phyloP scores from a whole-genome alignment of 2,329 filamentous ascomycete species.

The Colletotrichum australisinense region DNA sequence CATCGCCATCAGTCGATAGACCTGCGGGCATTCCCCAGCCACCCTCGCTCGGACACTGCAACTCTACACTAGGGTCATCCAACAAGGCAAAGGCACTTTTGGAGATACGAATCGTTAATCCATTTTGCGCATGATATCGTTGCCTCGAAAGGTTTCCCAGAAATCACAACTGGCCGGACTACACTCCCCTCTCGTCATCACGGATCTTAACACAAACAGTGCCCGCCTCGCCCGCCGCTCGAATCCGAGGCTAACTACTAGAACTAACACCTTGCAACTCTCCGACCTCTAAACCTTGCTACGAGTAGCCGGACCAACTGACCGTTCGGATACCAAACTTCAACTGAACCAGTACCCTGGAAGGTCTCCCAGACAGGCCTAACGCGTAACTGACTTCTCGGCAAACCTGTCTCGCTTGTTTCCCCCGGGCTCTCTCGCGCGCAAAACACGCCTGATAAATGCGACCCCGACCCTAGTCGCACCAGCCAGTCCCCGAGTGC shows the following conservation, averaged over 20 bases:
- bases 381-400: conserved; percentile 29
- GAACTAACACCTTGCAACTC: background rate
- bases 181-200: background rate
- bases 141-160: conserved; percentile 2
- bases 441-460: conserved; percentile 23
- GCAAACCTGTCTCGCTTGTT: conserved; percentile 32
- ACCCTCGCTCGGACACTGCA: conserved; percentile 22
- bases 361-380: conserved; percentile 20
- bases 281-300: conserved; percentile 3
- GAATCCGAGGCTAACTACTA: background rate
- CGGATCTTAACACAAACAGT: background rate
- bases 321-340: background rate
- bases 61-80: conserved; percentile 17
- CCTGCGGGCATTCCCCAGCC: conserved; percentile 26
- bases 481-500: conserved; percentile 31
- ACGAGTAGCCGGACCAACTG: conserved; percentile 16
- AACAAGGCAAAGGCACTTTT: conserved; percentile 9
- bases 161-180: background rate
- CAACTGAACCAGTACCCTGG: conserved; percentile 11
- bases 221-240: background rate
- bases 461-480: conserved; percentile 23
- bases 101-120: conserved; percentile 6
- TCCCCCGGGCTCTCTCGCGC: background rate
- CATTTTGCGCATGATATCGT: conserved; percentile 1
- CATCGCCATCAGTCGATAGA: conserved; percentile 24